phyloP scores from a whole-genome alignment of 306 rosid species.

The Rubus idaeus region DNA sequence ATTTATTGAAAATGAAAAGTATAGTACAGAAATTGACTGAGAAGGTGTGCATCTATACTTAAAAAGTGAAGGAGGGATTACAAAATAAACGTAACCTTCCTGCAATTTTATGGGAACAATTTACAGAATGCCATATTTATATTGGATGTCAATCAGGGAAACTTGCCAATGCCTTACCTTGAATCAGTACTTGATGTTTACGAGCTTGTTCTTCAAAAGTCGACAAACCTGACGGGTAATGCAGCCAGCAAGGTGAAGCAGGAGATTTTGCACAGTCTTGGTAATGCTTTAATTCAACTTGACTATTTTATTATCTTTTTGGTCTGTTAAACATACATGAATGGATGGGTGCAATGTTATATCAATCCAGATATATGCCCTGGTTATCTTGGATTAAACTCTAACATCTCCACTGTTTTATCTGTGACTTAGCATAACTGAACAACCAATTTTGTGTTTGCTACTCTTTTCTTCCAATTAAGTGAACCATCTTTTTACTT shows the following conservation, averaged over 20 bases:
- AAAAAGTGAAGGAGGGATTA: not conserved
- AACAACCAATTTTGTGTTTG: not conserved
- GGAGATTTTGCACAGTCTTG: constrained; percentile 90
- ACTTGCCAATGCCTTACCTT: constrained; percentile 80
- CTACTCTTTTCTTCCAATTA: not conserved
- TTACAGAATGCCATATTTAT: constrained; percentile 21
- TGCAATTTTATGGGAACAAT: not conserved
- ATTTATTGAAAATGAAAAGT: not conserved
- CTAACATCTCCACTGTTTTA: not conserved
- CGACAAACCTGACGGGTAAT: constrained; percentile 57
- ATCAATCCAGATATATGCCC: not conserved
- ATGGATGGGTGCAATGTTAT: constrained; percentile 1
- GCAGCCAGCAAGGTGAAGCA: constrained; percentile 82
- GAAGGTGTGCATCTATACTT: not conserved
- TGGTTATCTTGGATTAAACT: not conserved
- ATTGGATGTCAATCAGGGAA: constrained; percentile 60
- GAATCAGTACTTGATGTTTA: constrained; percentile 73
- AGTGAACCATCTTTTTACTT: not conserved
- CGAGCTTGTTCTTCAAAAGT: constrained; percentile 70
- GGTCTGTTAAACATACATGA: not conserved
- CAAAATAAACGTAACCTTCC: not conserved
- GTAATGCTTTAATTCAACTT: constrained; percentile 52
- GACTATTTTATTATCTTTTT: constrained; percentile 11
- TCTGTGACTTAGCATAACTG: not conserved
- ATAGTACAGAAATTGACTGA: not conserved